Conservation (phyloP, 2,329 filamentous ascomycete species). For the Pezicula carpinea region DNA sequence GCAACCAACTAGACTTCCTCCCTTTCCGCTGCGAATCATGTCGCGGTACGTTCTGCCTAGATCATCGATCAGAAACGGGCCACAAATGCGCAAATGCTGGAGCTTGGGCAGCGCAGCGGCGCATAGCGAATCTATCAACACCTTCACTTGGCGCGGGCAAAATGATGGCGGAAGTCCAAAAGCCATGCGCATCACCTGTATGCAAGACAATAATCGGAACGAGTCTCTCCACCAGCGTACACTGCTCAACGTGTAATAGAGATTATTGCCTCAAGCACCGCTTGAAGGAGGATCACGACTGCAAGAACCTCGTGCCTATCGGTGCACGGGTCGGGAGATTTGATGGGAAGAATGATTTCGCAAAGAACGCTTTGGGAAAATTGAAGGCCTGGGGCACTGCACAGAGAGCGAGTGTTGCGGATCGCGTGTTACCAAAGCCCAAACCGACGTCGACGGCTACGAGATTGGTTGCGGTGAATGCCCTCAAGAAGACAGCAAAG, state of each 20-base stretch:
- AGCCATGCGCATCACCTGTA: slow-evolving; percentile 59
- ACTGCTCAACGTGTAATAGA: slow-evolving; percentile 67
- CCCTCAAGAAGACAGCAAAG: slow-evolving; percentile 81
- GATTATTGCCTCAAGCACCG: slow-evolving; percentile 77
- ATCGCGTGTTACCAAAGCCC: slow-evolving; percentile 54
- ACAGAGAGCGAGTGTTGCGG: slow-evolving; percentile 53
- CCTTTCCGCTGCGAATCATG: slow-evolving; percentile 94
- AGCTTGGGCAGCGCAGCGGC: slow-evolving; percentile 56
- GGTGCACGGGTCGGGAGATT: slow-evolving; percentile 45
- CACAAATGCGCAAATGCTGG: slow-evolving; percentile 64
- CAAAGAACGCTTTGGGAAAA: slow-evolving; percentile 69
- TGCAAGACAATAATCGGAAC: slow-evolving; percentile 73
- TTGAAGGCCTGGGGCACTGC: slow-evolving; percentile 76
- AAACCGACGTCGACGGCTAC: slow-evolving; percentile 60
- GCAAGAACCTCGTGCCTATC: slow-evolving; percentile 64
- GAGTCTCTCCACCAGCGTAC: slow-evolving; percentile 59
- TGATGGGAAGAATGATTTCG: slow-evolving; percentile 52
- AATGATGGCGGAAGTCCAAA: slow-evolving; percentile 53
- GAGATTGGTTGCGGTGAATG: slow-evolving; percentile 65
- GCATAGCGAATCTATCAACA: slow-evolving; percentile 48
- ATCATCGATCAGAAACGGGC: slow-evolving; percentile 81
- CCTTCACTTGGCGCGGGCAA: slow-evolving; percentile 49
- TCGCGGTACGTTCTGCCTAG: slow-evolving; percentile 78
- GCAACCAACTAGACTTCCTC: slow-evolving; percentile 92
- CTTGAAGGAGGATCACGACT: slow-evolving; percentile 77